phyloP scores from a whole-genome alignment of 805 yeast species.

The Dipodascus albidus region DNA sequence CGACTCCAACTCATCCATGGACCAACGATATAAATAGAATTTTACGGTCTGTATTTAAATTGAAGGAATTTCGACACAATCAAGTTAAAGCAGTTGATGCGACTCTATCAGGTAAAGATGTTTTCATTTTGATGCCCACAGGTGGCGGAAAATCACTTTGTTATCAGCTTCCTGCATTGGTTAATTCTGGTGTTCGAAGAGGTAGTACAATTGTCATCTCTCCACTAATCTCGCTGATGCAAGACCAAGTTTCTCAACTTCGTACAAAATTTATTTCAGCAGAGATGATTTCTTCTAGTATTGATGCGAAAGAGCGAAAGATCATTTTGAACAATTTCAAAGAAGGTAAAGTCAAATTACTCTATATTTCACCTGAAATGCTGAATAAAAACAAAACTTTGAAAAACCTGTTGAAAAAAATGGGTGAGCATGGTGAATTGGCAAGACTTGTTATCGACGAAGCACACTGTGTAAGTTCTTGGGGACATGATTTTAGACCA shows the following conservation, averaged over 20 bases:
- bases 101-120: conserved; percentile 65
- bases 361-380: conserved; percentile 94
- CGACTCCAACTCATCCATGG: conserved; percentile 41
- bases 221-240: conserved; percentile 92
- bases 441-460: conserved; percentile 92
- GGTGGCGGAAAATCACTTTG: conserved; percentile 98
- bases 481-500: conserved; percentile 99
- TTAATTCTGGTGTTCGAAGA: conserved; percentile 56
- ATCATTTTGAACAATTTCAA: conserved; percentile 50
- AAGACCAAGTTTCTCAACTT: conserved; percentile 87
- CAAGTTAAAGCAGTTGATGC: conserved; percentile 83
- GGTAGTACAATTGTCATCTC: conserved; percentile 91
- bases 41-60: conserved; percentile 47
- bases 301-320: conserved; percentile 48
- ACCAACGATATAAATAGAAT: conserved; percentile 53
- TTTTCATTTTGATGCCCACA: conserved; percentile 94
- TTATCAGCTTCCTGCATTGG: conserved; percentile 87
- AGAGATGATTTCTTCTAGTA: conserved; percentile 78
- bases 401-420: conserved; percentile 44
- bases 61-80: conserved; percentile 62
- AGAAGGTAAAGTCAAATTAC: conserved; percentile 57
- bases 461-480: conserved; percentile 95
- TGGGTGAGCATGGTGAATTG: conserved; percentile 44
- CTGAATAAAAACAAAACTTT: conserved; percentile 63
- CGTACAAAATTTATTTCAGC: conserved; percentile 59